Conservation (phyloP, 2,329 filamentous ascomycete genomes). For the Plenodomus lindquistii region DNA sequence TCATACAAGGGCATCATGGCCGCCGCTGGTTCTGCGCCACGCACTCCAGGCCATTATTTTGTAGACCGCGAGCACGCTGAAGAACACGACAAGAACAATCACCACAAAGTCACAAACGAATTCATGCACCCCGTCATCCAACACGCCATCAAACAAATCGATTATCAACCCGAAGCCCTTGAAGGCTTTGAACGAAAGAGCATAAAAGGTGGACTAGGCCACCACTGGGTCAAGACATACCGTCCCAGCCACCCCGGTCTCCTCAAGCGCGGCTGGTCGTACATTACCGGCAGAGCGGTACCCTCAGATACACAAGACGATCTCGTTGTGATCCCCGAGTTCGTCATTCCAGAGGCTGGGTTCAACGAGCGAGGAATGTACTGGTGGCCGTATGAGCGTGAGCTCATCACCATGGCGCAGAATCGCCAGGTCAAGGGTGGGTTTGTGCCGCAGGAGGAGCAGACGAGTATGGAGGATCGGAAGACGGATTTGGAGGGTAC, state of each 20-base stretch:
- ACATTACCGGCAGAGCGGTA: not conserved
- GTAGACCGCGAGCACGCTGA: not conserved
- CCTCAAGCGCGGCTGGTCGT: slow-evolving; percentile 3
- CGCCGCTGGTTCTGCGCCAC: slow-evolving; percentile 5
- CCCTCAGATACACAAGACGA: slow-evolving; percentile 2
- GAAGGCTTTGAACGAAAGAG: slow-evolving; percentile 1
- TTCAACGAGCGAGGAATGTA: not conserved
- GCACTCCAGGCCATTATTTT: slow-evolving; percentile 5
- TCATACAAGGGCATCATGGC: slow-evolving; percentile 11
- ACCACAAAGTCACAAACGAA: slow-evolving; percentile 1
- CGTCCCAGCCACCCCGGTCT: slow-evolving; percentile 1
- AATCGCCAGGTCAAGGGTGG: not conserved
- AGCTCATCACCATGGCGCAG: not conserved
- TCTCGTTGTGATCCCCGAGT: slow-evolving; percentile 2
- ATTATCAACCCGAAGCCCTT: slow-evolving; percentile 1
- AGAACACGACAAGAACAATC: not conserved
- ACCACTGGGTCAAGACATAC: slow-evolving; percentile 6
- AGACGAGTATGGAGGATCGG: not conserved
- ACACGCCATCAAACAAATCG: not conserved
- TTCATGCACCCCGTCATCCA: slow-evolving; percentile 3
- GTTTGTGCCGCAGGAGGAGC: slow-evolving; percentile 1
- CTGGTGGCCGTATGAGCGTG: slow-evolving; percentile 4
- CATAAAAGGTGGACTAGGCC: not conserved
- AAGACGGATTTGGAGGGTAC: slow-evolving; percentile 1
- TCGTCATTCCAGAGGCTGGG: slow-evolving; percentile 3